Evolutionary conservation across 768 basidiomycete genomes (phyloP).

Genomic region (Russula olivacea): DNA sequence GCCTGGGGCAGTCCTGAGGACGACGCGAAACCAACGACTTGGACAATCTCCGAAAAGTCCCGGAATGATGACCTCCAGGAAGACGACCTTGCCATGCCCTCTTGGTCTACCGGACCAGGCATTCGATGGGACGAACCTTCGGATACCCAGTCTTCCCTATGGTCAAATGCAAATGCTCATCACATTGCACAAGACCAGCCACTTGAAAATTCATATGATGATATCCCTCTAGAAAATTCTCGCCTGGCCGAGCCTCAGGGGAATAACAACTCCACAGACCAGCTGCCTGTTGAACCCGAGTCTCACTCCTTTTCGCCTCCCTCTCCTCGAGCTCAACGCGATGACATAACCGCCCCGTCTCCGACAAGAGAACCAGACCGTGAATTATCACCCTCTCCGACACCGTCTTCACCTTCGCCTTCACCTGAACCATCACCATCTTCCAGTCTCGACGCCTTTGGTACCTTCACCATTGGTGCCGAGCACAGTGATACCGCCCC

Average conservation of each 20-base stretch:
- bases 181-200: conserved; percentile 28
- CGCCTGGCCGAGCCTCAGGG: background rate
- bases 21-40: background rate
- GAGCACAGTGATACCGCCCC: conserved; percentile 33
- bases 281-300: background rate
- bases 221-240: conserved; percentile 29
- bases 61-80: conserved; percentile 38
- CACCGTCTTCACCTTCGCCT: background rate
- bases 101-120: conserved; percentile 47
- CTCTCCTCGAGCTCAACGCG: background rate
- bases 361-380: background rate
- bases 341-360: background rate
- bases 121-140: conserved; percentile 47
- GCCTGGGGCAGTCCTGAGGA: conserved; percentile 50
- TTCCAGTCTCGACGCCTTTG: conserved; percentile 48
- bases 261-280: background rate
- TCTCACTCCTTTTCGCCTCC: background rate
- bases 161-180: conserved; percentile 32
- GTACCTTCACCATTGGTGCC: conserved; percentile 51
- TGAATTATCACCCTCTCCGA: background rate
- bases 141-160: conserved; percentile 36
- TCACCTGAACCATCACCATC: conserved; percentile 19
- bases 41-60: background rate
- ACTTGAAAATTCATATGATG: conserved; percentile 38
- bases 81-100: conserved; percentile 50